phyloP scores from a whole-genome alignment of 106 monocot genomes.

The Apostasia shenzhenica region DNA sequence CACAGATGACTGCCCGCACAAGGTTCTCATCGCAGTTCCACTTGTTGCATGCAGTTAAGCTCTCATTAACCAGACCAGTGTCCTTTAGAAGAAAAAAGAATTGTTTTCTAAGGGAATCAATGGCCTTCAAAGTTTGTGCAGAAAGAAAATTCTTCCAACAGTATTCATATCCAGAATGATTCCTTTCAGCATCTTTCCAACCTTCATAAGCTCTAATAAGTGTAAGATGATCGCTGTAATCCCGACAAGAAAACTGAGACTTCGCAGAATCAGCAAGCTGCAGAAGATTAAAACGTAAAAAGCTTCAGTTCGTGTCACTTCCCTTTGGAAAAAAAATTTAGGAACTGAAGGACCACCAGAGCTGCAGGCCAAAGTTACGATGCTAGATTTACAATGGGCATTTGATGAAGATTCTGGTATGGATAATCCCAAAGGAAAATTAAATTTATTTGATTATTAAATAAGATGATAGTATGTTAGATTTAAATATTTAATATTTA shows the following conservation, averaged over 20 bases:
- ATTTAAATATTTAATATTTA: too few species aligned
- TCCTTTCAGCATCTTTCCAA: constrained; percentile 91
- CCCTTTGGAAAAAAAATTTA: background rate
- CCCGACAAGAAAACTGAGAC: constrained; percentile 82
- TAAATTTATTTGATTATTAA: too few species aligned
- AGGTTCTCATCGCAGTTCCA: constrained; percentile 86
- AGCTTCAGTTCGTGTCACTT: background rate
- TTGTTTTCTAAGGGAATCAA: constrained; percentile 88
- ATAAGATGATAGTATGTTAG: too few species aligned
- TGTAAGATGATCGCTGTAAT: constrained; percentile 97
- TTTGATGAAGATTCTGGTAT: too few species aligned
- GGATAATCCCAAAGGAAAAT: too few species aligned
- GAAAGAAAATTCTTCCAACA: constrained; percentile 99
- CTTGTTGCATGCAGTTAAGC: constrained; percentile 42
- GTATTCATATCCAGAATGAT: constrained; percentile 83
- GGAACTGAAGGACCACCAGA: too few species aligned
- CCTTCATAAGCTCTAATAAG: constrained; percentile 82
- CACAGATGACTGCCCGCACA: constrained; percentile 87
- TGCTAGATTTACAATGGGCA: too few species aligned
- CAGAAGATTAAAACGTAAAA: constrained; percentile 6
- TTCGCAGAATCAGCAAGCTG: constrained; percentile 97
- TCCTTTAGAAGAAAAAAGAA: constrained; percentile 83
- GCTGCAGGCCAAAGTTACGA: background rate
- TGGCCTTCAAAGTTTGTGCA: constrained; percentile 79
- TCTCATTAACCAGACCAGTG: constrained; percentile 62